phyloP scores from a whole-genome alignment of 371 early-diverging fungal species.

The Chytridium lagenaria region DNA sequence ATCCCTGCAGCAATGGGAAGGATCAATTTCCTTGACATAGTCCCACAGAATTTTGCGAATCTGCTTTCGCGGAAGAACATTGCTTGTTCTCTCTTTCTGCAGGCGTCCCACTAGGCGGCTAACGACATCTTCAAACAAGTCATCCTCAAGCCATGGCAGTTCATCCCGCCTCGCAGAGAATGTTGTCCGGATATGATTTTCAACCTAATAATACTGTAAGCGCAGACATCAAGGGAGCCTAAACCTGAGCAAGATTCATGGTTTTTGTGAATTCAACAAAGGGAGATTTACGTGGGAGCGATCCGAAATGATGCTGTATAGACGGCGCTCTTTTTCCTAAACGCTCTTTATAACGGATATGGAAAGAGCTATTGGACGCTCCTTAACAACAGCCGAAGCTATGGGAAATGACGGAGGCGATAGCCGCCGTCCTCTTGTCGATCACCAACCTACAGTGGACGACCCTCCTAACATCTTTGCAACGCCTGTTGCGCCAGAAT shows the following conservation, averaged over 20 bases:
- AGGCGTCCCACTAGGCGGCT: neutral
- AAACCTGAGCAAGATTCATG: neutral
- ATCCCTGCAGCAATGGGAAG: conserved; percentile 11
- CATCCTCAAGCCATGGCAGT: conserved; percentile 12
- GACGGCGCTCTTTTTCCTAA: too few species aligned
- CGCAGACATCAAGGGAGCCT: neutral
- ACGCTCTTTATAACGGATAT: too few species aligned
- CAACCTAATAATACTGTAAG: neutral
- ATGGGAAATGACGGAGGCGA: too few species aligned
- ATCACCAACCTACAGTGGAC: neutral
- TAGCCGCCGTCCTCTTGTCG: too few species aligned
- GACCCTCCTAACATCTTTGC: neutral
- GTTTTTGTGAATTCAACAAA: neutral
- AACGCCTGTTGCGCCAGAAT: neutral
- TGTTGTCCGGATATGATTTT: neutral
- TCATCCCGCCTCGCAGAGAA: conserved; percentile 6
- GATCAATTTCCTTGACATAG: conserved; percentile 20
- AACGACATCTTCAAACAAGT: conserved; percentile 3
- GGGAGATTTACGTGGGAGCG: neutral
- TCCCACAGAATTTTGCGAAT: conserved; percentile 20
- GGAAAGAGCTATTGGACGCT: too few species aligned
- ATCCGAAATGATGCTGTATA: too few species aligned
- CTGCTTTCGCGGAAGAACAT: neutral
- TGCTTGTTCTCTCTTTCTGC: neutral
- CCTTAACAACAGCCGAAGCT: too few species aligned